These are phyloP conservation scores for Skeletonema costatum DNA, from an alignment of 108 stramenopile genomes.

Conservation along the genomic window DNA sequence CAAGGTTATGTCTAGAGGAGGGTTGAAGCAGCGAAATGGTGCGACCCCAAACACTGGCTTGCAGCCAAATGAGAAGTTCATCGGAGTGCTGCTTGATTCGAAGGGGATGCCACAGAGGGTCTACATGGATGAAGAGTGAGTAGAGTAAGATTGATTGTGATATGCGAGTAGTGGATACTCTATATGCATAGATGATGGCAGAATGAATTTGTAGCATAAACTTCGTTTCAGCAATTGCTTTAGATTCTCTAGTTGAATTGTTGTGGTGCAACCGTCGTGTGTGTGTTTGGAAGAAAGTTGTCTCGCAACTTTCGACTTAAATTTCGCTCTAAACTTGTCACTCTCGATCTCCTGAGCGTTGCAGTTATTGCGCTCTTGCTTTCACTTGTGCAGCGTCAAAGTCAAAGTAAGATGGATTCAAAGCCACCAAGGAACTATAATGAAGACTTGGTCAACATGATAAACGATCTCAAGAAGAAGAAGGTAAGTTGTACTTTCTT, in stretches of 20 bases:
- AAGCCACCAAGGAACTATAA: neutral
- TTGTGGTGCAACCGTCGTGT: too few relatives aligned
- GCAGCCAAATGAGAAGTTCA: slow-evolving; percentile 21
- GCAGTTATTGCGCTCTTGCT: too few relatives aligned
- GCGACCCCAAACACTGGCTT: neutral
- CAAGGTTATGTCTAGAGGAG: neutral
- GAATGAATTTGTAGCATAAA: too few relatives aligned
- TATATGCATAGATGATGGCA: too few relatives aligned
- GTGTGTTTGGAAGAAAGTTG: too few relatives aligned
- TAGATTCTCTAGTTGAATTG: too few relatives aligned
- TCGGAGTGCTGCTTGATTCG: slow-evolving; percentile 42
- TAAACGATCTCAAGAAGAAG: neutral
- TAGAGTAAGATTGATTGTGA: slow-evolving; percentile 4
- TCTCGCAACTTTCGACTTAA: too few relatives aligned
- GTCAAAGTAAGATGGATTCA: neutral
- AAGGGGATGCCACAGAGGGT: slow-evolving; percentile 40
- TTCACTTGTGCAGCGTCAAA: too few relatives aligned
- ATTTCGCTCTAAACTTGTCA: too few relatives aligned
- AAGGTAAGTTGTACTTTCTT: neutral
- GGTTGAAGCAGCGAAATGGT: slow-evolving; percentile 13
- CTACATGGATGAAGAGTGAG: slow-evolving; percentile 41
- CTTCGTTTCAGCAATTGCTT: too few relatives aligned
- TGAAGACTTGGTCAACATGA: neutral
- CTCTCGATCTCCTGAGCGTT: too few relatives aligned
- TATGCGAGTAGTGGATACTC: neutral